Evolutionary conservation across 805 yeast genomes (phyloP).

Genomic region (Suhomyces kilbournensis): DNA sequence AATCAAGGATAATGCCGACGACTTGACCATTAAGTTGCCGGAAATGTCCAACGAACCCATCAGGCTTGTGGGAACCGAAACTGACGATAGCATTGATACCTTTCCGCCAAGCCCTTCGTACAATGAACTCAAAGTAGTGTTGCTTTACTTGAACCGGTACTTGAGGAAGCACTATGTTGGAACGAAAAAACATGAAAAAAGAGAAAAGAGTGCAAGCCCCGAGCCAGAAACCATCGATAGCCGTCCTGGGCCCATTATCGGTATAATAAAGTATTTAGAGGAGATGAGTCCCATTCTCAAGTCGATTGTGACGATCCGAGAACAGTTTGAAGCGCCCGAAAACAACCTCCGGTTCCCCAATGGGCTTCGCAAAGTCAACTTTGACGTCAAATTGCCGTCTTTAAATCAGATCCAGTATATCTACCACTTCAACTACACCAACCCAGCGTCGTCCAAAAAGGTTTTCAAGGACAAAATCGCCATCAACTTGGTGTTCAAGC

Average conservation of each 20-base stretch:
- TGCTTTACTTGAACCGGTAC: constrained; percentile 25
- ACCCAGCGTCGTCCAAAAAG: constrained; percentile 28
- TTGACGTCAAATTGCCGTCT: constrained; percentile 30
- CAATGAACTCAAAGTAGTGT: constrained; percentile 17
- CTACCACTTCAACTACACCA: constrained; percentile 26
- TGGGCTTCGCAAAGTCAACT: constrained; percentile 28
- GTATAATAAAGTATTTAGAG: constrained; percentile 32
- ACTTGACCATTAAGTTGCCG: constrained; percentile 13
- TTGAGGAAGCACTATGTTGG: constrained; percentile 10
- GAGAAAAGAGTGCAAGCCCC: neutral
- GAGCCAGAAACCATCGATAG: constrained; percentile 1
- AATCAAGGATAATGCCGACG: constrained; percentile 20
- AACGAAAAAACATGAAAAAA: neutral
- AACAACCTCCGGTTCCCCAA: constrained; percentile 19
- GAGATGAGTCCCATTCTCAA: constrained; percentile 29
- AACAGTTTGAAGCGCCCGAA: constrained; percentile 6
- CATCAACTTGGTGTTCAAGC: constrained; percentile 10
- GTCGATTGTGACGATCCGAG: constrained; percentile 18
- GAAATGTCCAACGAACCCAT: constrained; percentile 7
- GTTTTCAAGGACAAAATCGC: constrained; percentile 32
- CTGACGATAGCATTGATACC: neutral
- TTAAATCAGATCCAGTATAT: constrained; percentile 32
- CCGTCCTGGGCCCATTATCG: constrained; percentile 18
- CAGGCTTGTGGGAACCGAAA: neutral
- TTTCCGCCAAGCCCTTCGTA: neutral